phyloP scores from a whole-genome alignment of 257 asterid species.

The Rubia yunnanensis region DNA sequence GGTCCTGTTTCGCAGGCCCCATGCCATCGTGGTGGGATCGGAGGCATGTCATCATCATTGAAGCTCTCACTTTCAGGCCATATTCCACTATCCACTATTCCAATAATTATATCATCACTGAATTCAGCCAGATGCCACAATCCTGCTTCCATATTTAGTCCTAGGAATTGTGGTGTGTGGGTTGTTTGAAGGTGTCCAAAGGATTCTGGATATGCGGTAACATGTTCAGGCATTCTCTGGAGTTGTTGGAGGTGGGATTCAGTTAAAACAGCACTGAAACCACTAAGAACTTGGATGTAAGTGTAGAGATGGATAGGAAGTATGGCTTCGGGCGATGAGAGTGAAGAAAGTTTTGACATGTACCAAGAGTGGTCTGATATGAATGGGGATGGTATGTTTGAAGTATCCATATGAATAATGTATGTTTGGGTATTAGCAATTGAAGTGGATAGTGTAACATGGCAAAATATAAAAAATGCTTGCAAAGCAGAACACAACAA shows the following conservation, averaged over 20 bases:
- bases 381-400: slow-evolving; percentile 56
- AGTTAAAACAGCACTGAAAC: slow-evolving; percentile 51
- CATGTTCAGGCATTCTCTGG: slow-evolving; percentile 30
- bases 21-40: slow-evolving; percentile 8
- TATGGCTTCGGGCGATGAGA: slow-evolving; percentile 14
- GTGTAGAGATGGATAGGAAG: slow-evolving; percentile 39
- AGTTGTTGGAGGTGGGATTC: slow-evolving; percentile 31
- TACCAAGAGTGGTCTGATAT: slow-evolving; percentile 52
- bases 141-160: not conserved
- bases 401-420: slow-evolving; percentile 54
- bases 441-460: not conserved
- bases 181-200: slow-evolving; percentile 45
- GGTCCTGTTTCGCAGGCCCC: slow-evolving; percentile 16
- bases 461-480: not conserved
- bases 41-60: slow-evolving; percentile 13
- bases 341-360: slow-evolving; percentile 32
- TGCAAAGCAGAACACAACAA: not conserved
- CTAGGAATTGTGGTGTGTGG: slow-evolving; percentile 22
- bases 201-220: slow-evolving; percentile 36
- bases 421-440: slow-evolving; percentile 16
- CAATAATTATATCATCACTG: slow-evolving; percentile 13
- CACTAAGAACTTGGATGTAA: slow-evolving; percentile 38
- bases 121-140: not conserved
- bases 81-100: slow-evolving; percentile 14
- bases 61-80: slow-evolving; percentile 17